These are phyloP conservation scores for Leptographium radiaticola DNA, from an alignment of 2,329 filamentous ascomycete species.

Conservation along the genomic window DNA sequence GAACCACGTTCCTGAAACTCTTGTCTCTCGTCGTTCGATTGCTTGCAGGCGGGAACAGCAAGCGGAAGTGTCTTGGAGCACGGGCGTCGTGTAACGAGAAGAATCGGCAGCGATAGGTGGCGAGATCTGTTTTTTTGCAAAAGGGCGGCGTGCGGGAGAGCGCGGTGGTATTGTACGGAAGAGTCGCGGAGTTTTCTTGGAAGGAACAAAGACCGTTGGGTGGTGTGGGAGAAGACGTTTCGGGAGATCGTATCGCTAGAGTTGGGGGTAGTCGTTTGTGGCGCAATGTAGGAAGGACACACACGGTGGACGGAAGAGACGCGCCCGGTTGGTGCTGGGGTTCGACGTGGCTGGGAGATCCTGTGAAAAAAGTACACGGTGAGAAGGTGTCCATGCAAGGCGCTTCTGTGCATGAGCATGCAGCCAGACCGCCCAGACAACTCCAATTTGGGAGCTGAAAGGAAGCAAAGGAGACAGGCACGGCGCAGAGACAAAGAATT, in stretches of 20 bases:
- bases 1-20: too few species aligned
- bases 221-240: constrained; percentile 15
- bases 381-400: too few species aligned
- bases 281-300: not conserved
- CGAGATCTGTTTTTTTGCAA: too few species aligned
- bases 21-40: too few species aligned
- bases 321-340: too few species aligned
- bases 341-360: too few species aligned
- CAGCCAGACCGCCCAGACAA: too few species aligned
- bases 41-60: too few species aligned
- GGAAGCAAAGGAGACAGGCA: not conserved
- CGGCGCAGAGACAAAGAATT: not conserved
- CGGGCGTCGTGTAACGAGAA: not conserved
- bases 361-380: too few species aligned
- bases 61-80: too few species aligned
- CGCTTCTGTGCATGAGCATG: too few species aligned
- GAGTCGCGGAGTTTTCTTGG: not conserved
- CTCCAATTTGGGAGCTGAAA: not conserved
- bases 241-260: constrained; percentile 22
- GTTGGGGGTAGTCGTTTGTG: constrained; percentile 10
- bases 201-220: not conserved
- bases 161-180: not conserved
- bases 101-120: not conserved
- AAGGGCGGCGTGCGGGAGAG: not conserved
- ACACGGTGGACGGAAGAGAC: too few species aligned